A percentile compares a stretch with the other conserved stretches of the same genome.
These are phyloP conservation scores for Apiotrichum akiyoshidainum DNA, from an alignment of 1,284 basidiomycete genomes.

Conservation along the genomic window DNA sequence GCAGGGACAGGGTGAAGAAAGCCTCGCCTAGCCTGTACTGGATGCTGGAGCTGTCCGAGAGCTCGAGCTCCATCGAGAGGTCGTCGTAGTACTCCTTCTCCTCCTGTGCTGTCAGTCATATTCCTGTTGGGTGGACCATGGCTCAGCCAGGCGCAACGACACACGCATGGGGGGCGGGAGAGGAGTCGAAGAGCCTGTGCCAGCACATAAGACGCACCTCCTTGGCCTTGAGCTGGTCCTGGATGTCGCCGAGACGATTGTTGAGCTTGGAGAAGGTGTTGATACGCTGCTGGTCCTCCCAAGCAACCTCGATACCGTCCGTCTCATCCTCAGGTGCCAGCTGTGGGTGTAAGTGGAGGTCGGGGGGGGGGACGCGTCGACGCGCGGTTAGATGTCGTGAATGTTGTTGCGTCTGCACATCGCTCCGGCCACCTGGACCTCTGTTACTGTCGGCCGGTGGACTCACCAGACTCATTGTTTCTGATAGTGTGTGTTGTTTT, in stretches of 20 bases:
- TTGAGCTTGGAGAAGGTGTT: conserved; percentile 92
- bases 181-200: no score
- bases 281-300: conserved; percentile 94
- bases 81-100: conserved; percentile 93
- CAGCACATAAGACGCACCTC: conserved; percentile 56
- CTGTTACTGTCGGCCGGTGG: no score
- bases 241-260: conserved; percentile 66
- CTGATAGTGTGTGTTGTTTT: background rate
- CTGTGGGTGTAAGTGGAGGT: background rate
- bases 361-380: background rate
- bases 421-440: no score
- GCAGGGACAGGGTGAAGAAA: conserved; percentile 73
- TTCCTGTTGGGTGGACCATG: no score
- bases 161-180: no score
- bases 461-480: background rate
- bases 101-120: conserved; percentile 55
- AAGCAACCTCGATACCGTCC: conserved; percentile 80
- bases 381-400: background rate
- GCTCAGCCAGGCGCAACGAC: no score
- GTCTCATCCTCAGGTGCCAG: conserved; percentile 57
- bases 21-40: conserved; percentile 89
- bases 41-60: conserved; percentile 77
- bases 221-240: conserved; percentile 67
- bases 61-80: conserved; percentile 76
- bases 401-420: no score